Base-by-base conservation (phyloP, 805 yeast species). In the Metschnikowia baotianmanensis region DNA sequence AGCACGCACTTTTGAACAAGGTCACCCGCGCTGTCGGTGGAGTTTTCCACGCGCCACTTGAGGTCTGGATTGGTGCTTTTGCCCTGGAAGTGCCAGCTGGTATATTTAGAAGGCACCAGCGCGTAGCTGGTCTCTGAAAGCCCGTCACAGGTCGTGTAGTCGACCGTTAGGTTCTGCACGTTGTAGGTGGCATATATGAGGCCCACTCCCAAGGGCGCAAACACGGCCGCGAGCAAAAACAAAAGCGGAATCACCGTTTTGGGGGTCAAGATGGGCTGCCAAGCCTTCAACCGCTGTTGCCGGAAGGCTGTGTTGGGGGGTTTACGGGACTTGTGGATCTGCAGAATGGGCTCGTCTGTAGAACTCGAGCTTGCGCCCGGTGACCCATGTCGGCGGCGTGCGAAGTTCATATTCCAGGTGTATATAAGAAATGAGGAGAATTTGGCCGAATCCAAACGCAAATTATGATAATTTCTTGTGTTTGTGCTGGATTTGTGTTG, bases 221-320 rank as follows among this genome's bases (percentile, higher is more conserved):
- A 89, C 4, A 93, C 72, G 17, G 87, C 69, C 1, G 95, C 87
- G 31, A 86, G 66, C 18, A 84, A 50, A 34, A 89, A 72, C 41
- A 93, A 71, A 37, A 91, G 69, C 3, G 98, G 98, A 32, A 93
- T 74, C 33, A 91, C 97, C 13, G 95, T 82, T 50, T 82, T 82
- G 12, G 98, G 97, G 1, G 96, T 86, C 41, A 93, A 75, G 40
- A 93, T 87, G 1, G 98, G 99, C 52, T 79, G 84, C 84, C 83
- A 79, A 37, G 85, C 82, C 58, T 80, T 78, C 52, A 79, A 67
- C 42, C 85, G 65, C 63, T 79, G 85, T 52, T 85, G 95, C 56
- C 90, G 74, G 57, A 86, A 86, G 3, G 90, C 91, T 6, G 91
- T 86, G 59, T 86, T 71, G 43, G 72, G 73, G 3, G 73, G 76